Base-by-base conservation (phyloP, 352 stramenopile species). In the Phytophthora tentaculata region DNA sequence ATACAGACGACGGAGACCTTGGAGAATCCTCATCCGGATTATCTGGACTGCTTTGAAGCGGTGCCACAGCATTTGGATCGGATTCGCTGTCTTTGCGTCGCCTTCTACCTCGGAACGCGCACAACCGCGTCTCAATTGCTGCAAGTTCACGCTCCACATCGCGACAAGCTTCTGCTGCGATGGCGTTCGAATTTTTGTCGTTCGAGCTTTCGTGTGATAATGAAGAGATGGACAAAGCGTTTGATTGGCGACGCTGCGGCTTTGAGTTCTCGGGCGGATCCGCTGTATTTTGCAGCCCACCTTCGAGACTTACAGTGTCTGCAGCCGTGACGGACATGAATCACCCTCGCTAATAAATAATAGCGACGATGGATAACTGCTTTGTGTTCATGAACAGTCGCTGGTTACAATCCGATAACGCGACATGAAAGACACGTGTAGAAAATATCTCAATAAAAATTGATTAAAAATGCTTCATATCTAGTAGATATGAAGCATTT, bases 121-220 rank as follows among this genome's bases (percentile, higher is more conserved):
- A 65, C 28, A 89, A 43, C 0, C 80, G 75, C 53, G 58, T 74
- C 28, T 84, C 64, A 52, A 87, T 63, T 0, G 79, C 72, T 19
- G 57, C 60, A 3, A 87, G 64, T 56, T 87, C 81, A 1, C 73
- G 67, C 16, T 83, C 53, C 19, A 87, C 71, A 57, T 87, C 79
- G 12, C 56, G 37, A 58, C 79, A 87, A 9, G 76, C 80, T 68
- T 81, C 73, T 4, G 32, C 35, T 14, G 55, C 54, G 3, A 59
- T 24, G 0, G 32, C 20, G 22, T 69, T 57, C n/a, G 37, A 35
- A n/a, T 48, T 14, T 17, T 45, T 29, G 23, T 14, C 56, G 54
- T 61, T 37, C 1, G 29, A 24, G 17, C 54, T 76, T 14, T 74
- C 64, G 26, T 71, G 26, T 32, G 65, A 73, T 23, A 55, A 60